Evolutionary conservation across 2,329 filamentous ascomycete genomes (phyloP), one percentile per base, ranked within the genome.

Genomic region (Paraphaeosphaeria minitans): DNA sequence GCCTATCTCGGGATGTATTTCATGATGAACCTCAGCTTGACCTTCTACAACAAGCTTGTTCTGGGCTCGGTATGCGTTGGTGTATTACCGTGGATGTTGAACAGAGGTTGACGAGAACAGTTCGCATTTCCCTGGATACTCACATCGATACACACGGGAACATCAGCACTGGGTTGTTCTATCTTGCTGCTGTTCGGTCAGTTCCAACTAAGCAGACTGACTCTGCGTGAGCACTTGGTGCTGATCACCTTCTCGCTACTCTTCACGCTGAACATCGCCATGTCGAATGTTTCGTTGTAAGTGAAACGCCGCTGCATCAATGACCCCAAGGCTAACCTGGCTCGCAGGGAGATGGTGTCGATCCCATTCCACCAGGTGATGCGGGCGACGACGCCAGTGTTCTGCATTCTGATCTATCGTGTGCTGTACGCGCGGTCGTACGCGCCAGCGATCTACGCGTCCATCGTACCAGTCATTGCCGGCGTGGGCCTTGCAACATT

Each of bases 121-220:
- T 52, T 52, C 42, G 49, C 49, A 21, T 52, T 52, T 29, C 49
- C 49, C 14, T 52, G 49, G 49, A 52, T 52, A 27, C 49, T 52
- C 49, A 52, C 49, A 8, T 35, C 49, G 19, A 52, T 52, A 52
- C 49, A 52, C 22, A 42, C 49, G 1, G 49, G 49, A 7, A 52
- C 49, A 14, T 52, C 49, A 29, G 49, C 49, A 3, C 19, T 52
- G 35, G 49, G 49, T 5, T 52, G 49, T 13, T 52, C 37, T 7
- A 10, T 52, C 10, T 29, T 52, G 49, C 49, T 52, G 22, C 22
- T 41, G 35, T 19, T 52, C 16, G 49, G 49, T 12, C 35, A 52
- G 35, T 52, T 52, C 22, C 35, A 52, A 12, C 12, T 52, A 35
- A 52, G 49, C 35, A 52, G 37, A 22, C 35, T 52, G 49, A 29